phyloP scores from a whole-genome alignment of 495 filamentous ascomycete species.

The Neurospora sp. region DNA sequence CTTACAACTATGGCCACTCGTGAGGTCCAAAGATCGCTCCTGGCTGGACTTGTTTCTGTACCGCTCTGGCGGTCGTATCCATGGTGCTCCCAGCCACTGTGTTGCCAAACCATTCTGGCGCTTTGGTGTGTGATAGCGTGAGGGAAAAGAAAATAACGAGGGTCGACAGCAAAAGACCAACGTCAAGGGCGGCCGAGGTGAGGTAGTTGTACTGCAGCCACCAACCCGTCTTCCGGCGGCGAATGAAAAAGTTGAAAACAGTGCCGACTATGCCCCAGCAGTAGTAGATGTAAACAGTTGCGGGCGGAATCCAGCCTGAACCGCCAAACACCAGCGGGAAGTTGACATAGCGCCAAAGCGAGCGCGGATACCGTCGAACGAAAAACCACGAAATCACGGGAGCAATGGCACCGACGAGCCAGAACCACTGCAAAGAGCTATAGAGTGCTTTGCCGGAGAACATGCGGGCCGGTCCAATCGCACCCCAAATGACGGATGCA shows the following conservation, averaged over 20 bases:
- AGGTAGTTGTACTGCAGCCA: slow-evolving; percentile 76
- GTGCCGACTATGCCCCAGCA: slow-evolving; percentile 60
- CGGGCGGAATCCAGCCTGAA: slow-evolving; percentile 51
- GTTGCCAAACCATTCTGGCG: slow-evolving; percentile 61
- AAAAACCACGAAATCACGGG: slow-evolving; percentile 51
- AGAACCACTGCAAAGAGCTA: slow-evolving; percentile 56
- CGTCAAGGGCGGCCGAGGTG: slow-evolving; percentile 60
- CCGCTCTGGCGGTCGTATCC: slow-evolving; percentile 23
- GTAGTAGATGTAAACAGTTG: slow-evolving; percentile 55
- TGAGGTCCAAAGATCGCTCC: slow-evolving; percentile 39
- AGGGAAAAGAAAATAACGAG: slow-evolving; percentile 65
- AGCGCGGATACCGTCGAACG: slow-evolving; percentile 49
- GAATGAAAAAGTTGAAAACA: slow-evolving; percentile 56
- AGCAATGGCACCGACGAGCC: slow-evolving; percentile 50
- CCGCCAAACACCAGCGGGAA: slow-evolving; percentile 61
- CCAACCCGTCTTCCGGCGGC: slow-evolving; percentile 54
- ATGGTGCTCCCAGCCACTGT: slow-evolving; percentile 31
- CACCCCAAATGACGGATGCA: slow-evolving; percentile 42
- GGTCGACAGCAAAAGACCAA: slow-evolving; percentile 53
- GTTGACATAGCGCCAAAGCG: slow-evolving; percentile 47
- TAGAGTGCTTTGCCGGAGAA: slow-evolving; percentile 56
- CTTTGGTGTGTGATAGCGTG: slow-evolving; percentile 38
- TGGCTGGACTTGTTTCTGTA: slow-evolving; percentile 22
- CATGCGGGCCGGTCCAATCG: slow-evolving; percentile 42
- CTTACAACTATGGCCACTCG: slow-evolving; percentile 24